Percentiles rank a stretch among this genome's conserved stretches.
Evolutionary conservation across 257 asterid species (phyloP).

Genomic region (Primulina tabacum): DNA sequence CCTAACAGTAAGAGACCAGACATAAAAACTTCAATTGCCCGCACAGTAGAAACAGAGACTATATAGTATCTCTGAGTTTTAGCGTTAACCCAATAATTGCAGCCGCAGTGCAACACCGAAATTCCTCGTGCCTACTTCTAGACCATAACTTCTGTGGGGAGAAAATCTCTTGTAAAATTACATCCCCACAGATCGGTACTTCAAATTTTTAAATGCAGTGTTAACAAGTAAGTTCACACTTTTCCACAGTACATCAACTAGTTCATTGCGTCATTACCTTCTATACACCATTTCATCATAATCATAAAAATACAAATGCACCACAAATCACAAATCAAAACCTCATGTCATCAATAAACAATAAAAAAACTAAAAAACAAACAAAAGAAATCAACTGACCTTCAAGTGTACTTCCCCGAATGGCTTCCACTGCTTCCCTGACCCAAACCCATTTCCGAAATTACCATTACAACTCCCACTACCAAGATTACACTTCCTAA

Average conservation of each 20-base stretch:
- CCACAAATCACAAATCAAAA: slow-evolving; percentile 15
- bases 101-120: slow-evolving; percentile 12
- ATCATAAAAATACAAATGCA: slow-evolving; percentile 6
- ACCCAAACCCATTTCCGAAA: slow-evolving; percentile 36
- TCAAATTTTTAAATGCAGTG: slow-evolving; percentile 13
- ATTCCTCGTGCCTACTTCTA: background rate
- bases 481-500: slow-evolving; percentile 62
- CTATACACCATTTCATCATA: slow-evolving; percentile 10
- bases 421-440: slow-evolving; percentile 69
- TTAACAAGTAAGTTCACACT: slow-evolving; percentile 2
- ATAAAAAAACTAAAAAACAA: background rate
- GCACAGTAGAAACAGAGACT: background rate
- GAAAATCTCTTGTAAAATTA: slow-evolving; percentile 14
- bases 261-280: background rate
- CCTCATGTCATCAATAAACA: background rate
- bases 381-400: slow-evolving; percentile 41
- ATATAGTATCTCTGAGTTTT: slow-evolving; percentile 13
- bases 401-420: slow-evolving; percentile 87
- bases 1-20: slow-evolving; percentile 4
- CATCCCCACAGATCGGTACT: slow-evolving; percentile 6
- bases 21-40: background rate
- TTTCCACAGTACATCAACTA: slow-evolving; percentile 7
- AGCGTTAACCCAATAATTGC: slow-evolving; percentile 10
- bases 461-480: slow-evolving; percentile 31
- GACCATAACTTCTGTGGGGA: background rate